Base-by-base conservation (phyloP, 306 rosid species). In the Glycine soja region DNA sequence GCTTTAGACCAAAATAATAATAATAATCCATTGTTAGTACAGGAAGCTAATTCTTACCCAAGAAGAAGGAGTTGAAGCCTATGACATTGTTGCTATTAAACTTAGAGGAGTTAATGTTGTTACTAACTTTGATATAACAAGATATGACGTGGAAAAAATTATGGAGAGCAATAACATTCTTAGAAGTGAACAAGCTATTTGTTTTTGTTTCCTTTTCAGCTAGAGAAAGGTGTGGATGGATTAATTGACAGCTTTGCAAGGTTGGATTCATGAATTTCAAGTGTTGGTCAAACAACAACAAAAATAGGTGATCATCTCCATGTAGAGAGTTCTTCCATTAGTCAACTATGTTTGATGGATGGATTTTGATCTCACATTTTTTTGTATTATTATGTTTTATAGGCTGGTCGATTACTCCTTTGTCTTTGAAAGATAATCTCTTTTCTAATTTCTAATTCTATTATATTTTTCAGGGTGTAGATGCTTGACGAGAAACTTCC, bases 241-340 rank as follows among this genome's bases (percentile, higher is more conserved):
- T 85, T 96, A 89, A 93, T 96, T 80, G 92, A 82, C 81, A 96
- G 99, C 94, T 96, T 96, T 85, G 98, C 97, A 16, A 88, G 99
- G 87, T 81, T 96, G 86, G 99, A 96, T 92, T 92, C 98, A 2
- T 97, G 99, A 53, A 96, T 96, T 81, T 96, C 99, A 73, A 96
- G 99, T 90, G 99, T 96, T 75, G 99, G 98, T 65, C 99, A 96
- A 85, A 96, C 99, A 54, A 98, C 99, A 67, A 98, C 99, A 14
- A 96, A 96, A 86, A 96, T 96, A 72, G 99, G 99, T 80, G 99
- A 96, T 90, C 98, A 96, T 88, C 90, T 96, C 86, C 99, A 96
- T 94, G 99, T 96, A 89, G 80, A 84, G 78, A 81, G 53, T 78
- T 85, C 83, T 79, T 78, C 65, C 57, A 70, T 54, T 82, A 73